These are phyloP conservation scores for Butyriboletus appendiculatus DNA, from an alignment of 1,284 basidiomycete species.

Conservation along the genomic window DNA sequence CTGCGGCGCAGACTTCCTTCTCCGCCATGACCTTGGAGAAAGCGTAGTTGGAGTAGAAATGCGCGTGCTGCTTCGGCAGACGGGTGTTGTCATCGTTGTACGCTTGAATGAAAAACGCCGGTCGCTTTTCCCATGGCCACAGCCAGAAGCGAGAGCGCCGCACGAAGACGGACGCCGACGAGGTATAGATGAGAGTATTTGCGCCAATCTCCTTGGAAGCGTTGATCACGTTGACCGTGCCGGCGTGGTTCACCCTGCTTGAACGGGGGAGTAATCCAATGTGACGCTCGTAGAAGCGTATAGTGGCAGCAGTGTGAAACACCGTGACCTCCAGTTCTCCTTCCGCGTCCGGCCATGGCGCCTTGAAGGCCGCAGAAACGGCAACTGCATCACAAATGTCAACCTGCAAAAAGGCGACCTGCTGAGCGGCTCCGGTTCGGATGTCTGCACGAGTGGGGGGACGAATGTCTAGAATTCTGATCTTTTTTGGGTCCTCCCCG, in stretches of 20 bases:
- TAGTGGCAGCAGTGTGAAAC: conserved; percentile 73
- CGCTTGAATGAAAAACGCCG: conserved; percentile 54
- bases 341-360: conserved; percentile 53
- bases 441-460: conserved; percentile 56
- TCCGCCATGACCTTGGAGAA: conserved; percentile 59
- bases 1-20: conserved; percentile 52
- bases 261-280: conserved; percentile 52
- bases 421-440: conserved; percentile 44
- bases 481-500: conserved; percentile 64
- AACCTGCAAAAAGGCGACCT: conserved; percentile 56
- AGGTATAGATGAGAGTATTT: conserved; percentile 59
- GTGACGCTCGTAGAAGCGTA: conserved; percentile 72
- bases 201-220: conserved; percentile 45
- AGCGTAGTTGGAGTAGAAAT: conserved; percentile 75
- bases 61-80: conserved; percentile 48
- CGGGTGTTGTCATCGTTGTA: conserved; percentile 55
- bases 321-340: conserved; percentile 49
- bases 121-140: conserved; percentile 70
- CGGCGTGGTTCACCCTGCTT: conserved; percentile 59
- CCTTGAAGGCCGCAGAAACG: conserved; percentile 60
- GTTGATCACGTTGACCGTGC: conserved; percentile 61
- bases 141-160: conserved; percentile 58
- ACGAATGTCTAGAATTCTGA: conserved; percentile 68
- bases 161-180: conserved; percentile 58
- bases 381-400: conserved; percentile 56